phyloP scores from a whole-genome alignment of 1,284 basidiomycete species.

The Tetrapyrgos nigripes region DNA sequence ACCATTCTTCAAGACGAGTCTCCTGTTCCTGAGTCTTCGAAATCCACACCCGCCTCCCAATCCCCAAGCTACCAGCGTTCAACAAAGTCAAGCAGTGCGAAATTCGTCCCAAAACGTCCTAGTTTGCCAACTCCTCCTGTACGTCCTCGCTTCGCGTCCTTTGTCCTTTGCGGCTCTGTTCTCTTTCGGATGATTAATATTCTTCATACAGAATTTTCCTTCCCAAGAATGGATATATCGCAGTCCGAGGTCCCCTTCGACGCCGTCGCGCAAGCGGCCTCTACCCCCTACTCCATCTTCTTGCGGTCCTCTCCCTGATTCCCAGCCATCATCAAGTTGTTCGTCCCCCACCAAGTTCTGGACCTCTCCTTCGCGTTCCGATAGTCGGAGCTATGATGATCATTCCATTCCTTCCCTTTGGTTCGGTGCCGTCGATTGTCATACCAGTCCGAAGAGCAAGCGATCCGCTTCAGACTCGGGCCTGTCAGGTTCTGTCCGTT shows the following conservation, averaged over 20 bases:
- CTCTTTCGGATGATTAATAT: too few relatives aligned
- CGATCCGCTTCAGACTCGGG: background rate
- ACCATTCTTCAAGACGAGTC: slow-evolving; percentile 21
- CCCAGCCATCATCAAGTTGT: slow-evolving; percentile 1
- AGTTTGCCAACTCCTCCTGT: slow-evolving; percentile 10
- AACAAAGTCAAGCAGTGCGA: slow-evolving; percentile 22
- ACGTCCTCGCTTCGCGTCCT: slow-evolving; percentile 1
- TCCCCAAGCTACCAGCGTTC: slow-evolving; percentile 18
- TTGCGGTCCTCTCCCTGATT: too few relatives aligned
- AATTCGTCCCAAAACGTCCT: slow-evolving; percentile 11
- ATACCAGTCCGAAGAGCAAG: slow-evolving; percentile 11
- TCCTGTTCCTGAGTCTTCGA: background rate
- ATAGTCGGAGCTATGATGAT: background rate
- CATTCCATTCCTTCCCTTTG: slow-evolving; percentile 15
- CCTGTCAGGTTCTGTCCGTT: too few relatives aligned
- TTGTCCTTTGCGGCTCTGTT: too few relatives aligned
- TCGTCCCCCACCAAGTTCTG: slow-evolving; percentile 10
- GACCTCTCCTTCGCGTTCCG: slow-evolving; percentile 8
- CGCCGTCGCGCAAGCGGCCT: slow-evolving; percentile 16
- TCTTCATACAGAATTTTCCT: slow-evolving; percentile 1
- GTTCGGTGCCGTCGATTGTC: slow-evolving; percentile 12
- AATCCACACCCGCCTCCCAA: background rate
- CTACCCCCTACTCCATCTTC: background rate
- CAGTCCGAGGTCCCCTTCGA: slow-evolving; percentile 43
- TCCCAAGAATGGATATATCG: slow-evolving; percentile 52